phyloP scores from a whole-genome alignment of 2,329 filamentous ascomycete species.

The Diaporthe capsici region DNA sequence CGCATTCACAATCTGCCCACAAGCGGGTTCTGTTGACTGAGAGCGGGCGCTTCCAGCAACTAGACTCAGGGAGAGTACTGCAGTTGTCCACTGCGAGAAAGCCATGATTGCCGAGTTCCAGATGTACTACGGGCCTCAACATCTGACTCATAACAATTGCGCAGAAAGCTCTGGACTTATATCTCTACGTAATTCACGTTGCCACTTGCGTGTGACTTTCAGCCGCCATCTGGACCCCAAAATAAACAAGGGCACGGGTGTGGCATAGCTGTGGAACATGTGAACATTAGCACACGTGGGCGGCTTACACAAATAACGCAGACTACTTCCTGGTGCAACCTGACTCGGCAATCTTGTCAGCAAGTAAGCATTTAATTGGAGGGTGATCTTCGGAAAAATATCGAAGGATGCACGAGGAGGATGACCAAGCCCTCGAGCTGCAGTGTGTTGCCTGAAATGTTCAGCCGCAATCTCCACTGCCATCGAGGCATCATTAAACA shows the following conservation, averaged over 20 bases:
- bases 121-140: neutral
- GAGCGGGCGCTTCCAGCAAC: neutral
- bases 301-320: neutral
- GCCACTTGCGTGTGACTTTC: neutral
- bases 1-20: constrained; percentile 6
- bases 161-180: neutral
- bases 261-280: neutral
- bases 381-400: neutral
- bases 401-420: constrained; percentile 4
- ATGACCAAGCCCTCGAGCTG: neutral
- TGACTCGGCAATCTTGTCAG: neutral
- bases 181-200: neutral
- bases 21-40: constrained; percentile 10
- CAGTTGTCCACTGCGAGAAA: neutral
- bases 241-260: neutral
- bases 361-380: neutral
- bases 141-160: too few species aligned
- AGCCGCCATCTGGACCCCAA: constrained; percentile 3
- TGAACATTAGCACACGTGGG: neutral
- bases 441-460: constrained; percentile 15
- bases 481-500: constrained; percentile 3
- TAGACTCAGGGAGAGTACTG: neutral
- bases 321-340: neutral
- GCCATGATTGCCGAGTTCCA: neutral
- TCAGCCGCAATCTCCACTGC: constrained; percentile 23